A percentile compares a stretch with the other conserved stretches of the same genome.
These are phyloP conservation scores for Daldinia bambusicola DNA, from an alignment of 495 filamentous ascomycete genomes.

Conservation along the genomic window DNA sequence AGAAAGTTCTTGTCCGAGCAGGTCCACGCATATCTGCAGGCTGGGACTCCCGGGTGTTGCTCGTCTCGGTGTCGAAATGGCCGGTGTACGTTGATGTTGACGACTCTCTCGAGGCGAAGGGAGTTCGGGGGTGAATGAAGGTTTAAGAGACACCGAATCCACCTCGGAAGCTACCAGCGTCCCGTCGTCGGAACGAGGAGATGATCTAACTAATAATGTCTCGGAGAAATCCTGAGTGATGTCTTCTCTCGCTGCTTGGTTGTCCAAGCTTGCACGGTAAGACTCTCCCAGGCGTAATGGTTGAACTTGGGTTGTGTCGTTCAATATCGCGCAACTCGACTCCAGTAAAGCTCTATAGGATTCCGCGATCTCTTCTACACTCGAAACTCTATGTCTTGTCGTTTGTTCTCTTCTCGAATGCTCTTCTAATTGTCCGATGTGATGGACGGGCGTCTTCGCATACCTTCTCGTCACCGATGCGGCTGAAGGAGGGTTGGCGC, in stretches of 20 bases:
- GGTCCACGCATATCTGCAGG: slow-evolving; percentile 55
- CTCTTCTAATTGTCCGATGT: slow-evolving; percentile 55
- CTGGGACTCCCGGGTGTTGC: slow-evolving; percentile 46
- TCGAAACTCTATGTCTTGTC: slow-evolving; percentile 44
- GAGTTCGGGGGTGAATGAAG: slow-evolving; percentile 49
- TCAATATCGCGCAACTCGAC: slow-evolving; percentile 41
- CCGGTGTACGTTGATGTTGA: slow-evolving; percentile 4
- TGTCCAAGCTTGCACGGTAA: slow-evolving; percentile 5
- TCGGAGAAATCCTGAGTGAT: slow-evolving; percentile 29
- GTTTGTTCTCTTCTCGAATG: slow-evolving; percentile 40
- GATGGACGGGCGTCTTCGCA: slow-evolving; percentile 58
- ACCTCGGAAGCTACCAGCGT: slow-evolving; percentile 59
- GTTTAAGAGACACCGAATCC: slow-evolving; percentile 54
- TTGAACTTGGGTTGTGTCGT: slow-evolving; percentile 40
- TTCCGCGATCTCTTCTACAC: slow-evolving; percentile 58
- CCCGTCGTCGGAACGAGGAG: slow-evolving; percentile 55
- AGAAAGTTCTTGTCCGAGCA: slow-evolving; percentile 56
- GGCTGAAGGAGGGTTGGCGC: slow-evolving; percentile 32
- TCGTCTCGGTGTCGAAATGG: slow-evolving; percentile 25
- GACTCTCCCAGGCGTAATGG: slow-evolving; percentile 29
- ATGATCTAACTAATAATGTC: slow-evolving; percentile 23
- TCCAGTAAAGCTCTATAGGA: slow-evolving; percentile 57
- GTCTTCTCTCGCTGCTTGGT: slow-evolving; percentile 27
- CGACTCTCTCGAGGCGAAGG: slow-evolving; percentile 18
- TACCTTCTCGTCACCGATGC: slow-evolving; percentile 47